Conservation (phyloP, 768 basidiomycete species). For the Stropharia rugosoannulata region DNA sequence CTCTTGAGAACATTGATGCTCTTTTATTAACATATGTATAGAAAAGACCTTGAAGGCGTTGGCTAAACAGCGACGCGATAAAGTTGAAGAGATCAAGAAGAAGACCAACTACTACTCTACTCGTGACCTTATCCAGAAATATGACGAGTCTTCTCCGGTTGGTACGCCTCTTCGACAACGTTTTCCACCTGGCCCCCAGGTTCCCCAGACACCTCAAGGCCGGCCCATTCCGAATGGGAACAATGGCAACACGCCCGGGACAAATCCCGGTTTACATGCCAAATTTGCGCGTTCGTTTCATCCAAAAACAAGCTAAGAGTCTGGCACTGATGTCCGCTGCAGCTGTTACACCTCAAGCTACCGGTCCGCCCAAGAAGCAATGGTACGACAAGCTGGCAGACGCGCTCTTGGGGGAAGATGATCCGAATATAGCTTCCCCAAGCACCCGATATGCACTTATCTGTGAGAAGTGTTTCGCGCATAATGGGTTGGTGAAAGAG, state of each 20-base stretch:
- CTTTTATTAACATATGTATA: conserved; percentile 27
- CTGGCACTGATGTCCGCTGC: conserved; percentile 8
- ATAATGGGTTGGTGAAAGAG: conserved; percentile 88
- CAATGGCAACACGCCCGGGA: conserved; percentile 22
- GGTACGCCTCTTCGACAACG: conserved; percentile 45
- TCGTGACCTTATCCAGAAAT: conserved; percentile 84
- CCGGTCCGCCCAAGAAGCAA: conserved; percentile 59
- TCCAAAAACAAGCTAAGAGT: background rate
- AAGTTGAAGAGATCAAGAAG: conserved; percentile 96
- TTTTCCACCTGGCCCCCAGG: conserved; percentile 18
- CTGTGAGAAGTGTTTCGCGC: conserved; percentile 82
- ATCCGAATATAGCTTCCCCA: conserved; percentile 39
- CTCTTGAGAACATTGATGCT: background rate
- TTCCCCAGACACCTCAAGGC: conserved; percentile 32
- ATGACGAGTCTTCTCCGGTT: conserved; percentile 60
- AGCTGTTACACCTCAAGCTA: conserved; percentile 30
- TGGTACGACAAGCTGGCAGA: conserved; percentile 92
- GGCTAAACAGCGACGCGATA: conserved; percentile 76
- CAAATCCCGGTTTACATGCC: conserved; percentile 21
- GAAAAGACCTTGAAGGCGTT: conserved; percentile 78
- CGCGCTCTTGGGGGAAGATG: conserved; percentile 81
- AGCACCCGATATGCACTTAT: conserved; percentile 78
- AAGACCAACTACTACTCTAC: conserved; percentile 96
- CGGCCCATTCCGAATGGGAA: conserved; percentile 20
- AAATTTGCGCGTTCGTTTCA: conserved; percentile 26